A percentile compares a stretch with the other conserved stretches of the same genome.
These are phyloP conservation scores for Leccinum uliginosum DNA, from an alignment of 768 basidiomycete genomes.

Conservation along the genomic window DNA sequence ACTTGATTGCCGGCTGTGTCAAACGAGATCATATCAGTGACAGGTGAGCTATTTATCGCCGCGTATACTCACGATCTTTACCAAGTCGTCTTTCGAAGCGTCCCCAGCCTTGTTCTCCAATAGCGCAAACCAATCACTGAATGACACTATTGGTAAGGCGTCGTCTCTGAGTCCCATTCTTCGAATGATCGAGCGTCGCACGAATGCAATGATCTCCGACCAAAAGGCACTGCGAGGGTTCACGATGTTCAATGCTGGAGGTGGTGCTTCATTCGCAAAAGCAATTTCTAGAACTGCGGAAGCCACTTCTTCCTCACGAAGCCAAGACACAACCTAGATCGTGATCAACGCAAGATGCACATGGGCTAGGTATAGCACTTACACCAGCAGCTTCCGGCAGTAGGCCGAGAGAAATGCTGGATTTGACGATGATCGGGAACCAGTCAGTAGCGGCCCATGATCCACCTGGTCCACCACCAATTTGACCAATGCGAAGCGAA, in stretches of 20 bases:
- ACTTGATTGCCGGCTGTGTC: constrained; percentile 32
- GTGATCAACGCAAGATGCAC: background rate
- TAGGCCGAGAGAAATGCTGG: constrained; percentile 25
- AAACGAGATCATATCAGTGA: background rate
- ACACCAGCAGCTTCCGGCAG: constrained; percentile 32
- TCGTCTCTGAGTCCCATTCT: constrained; percentile 1
- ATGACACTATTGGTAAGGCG: constrained; percentile 30
- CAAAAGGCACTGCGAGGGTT: constrained; percentile 36
- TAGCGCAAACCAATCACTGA: constrained; percentile 31
- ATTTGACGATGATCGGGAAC: constrained; percentile 42
- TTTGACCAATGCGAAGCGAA: constrained; percentile 44
- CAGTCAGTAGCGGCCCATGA: constrained; percentile 44
- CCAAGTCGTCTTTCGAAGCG: constrained; percentile 25
- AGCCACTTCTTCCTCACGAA: constrained; percentile 39
- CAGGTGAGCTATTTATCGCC: background rate
- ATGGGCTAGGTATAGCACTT: background rate
- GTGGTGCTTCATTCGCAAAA: constrained; percentile 12
- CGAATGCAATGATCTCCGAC: constrained; percentile 24
- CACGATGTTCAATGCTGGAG: constrained; percentile 32
- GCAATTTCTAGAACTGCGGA: constrained; percentile 29
- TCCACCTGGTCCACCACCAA: constrained; percentile 39
- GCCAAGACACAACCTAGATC: constrained; percentile 39
- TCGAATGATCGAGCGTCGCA: constrained; percentile 18
- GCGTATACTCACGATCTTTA: constrained; percentile 27
- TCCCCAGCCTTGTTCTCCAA: constrained; percentile 21